A percentile compares a stretch with the other conserved stretches of the same genome.
phyloP scores from a whole-genome alignment of 768 basidiomycete species.

The Strobilomyces dryophilus region DNA sequence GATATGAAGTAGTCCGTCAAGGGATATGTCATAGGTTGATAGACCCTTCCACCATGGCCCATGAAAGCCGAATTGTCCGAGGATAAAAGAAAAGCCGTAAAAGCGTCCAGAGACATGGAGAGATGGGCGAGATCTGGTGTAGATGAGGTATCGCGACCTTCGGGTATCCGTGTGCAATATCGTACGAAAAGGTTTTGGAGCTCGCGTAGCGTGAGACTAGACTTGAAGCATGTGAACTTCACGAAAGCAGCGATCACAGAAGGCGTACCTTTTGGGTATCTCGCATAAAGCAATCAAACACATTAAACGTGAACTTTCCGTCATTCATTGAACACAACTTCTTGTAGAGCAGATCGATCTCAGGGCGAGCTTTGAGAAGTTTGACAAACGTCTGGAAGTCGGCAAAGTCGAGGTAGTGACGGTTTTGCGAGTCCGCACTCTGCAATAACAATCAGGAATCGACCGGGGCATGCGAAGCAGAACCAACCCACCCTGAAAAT shows the following conservation, averaged over 20 bases:
- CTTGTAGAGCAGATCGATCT: conserved; percentile 65
- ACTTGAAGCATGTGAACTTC: conserved; percentile 28
- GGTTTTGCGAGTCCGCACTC: conserved; percentile 57
- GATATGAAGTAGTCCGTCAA: conserved; percentile 86
- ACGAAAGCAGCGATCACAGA: not conserved
- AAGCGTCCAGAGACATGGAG: conserved; percentile 52
- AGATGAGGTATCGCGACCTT: not conserved
- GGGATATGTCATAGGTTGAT: conserved; percentile 87
- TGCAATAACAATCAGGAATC: conserved; percentile 23
- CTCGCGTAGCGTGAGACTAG: conserved; percentile 30
- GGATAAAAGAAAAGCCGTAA: conserved; percentile 79
- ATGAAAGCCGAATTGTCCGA: conserved; percentile 64
- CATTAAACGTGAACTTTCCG: conserved; percentile 33
- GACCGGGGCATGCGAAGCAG: not conserved
- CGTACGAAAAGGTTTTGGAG: conserved; percentile 35
- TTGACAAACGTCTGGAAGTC: conserved; percentile 84
- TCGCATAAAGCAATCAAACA: conserved; percentile 51
- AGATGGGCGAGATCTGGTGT: conserved; percentile 3
- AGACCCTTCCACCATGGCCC: conserved; percentile 48
- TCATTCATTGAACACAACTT: conserved; percentile 30
- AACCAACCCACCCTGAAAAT: conserved; percentile 50
- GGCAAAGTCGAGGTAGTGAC: conserved; percentile 65
- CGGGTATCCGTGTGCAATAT: conserved; percentile 25
- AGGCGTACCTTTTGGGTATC: conserved; percentile 45
- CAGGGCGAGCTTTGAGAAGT: conserved; percentile 77